Conservation (phyloP, 345 rosid species). For the Balakata baccata region DNA sequence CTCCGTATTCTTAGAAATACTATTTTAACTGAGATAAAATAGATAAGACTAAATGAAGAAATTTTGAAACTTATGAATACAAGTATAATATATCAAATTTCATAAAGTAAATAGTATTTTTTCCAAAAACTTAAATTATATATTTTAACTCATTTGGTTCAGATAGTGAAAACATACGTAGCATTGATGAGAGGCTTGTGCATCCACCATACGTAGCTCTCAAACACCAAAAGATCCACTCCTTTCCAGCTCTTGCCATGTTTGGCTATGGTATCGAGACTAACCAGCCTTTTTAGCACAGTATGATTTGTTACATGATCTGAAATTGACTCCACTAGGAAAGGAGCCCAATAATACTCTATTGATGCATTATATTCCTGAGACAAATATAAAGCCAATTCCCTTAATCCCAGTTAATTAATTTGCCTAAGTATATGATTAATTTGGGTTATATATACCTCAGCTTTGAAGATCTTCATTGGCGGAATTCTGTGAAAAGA, state of each 20-base stretch:
- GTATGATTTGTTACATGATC: slow-evolving; percentile 93
- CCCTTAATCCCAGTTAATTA: not conserved
- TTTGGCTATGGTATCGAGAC: slow-evolving; percentile 71
- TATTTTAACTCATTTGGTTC: no score
- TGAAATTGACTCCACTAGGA: slow-evolving; percentile 78
- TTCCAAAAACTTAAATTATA: no score
- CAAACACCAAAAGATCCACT: slow-evolving; percentile 68
- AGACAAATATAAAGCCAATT: not conserved
- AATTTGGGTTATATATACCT: slow-evolving; percentile 34
- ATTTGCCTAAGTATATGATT: not conserved
- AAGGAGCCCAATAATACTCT: slow-evolving; percentile 97
- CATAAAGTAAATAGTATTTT: no score
- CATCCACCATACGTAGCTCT: slow-evolving; percentile 99
- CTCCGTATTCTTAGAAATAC: no score
- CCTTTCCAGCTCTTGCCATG: slow-evolving; percentile 78
- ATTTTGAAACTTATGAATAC: no score
- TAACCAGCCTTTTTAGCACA: slow-evolving; percentile 65
- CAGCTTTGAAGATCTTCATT: slow-evolving; percentile 78
- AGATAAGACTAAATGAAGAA: no score
- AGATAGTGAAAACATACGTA: slow-evolving; percentile 44
- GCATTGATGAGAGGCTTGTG: slow-evolving; percentile 75
- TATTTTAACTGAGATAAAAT: no score
- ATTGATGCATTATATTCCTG: slow-evolving; percentile 79
- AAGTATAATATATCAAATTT: no score
- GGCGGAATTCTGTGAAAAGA: slow-evolving; percentile 72